Evolutionary conservation across 129 eudicot genomes (phyloP).

Genomic region (Helianthus tuberosus): DNA sequence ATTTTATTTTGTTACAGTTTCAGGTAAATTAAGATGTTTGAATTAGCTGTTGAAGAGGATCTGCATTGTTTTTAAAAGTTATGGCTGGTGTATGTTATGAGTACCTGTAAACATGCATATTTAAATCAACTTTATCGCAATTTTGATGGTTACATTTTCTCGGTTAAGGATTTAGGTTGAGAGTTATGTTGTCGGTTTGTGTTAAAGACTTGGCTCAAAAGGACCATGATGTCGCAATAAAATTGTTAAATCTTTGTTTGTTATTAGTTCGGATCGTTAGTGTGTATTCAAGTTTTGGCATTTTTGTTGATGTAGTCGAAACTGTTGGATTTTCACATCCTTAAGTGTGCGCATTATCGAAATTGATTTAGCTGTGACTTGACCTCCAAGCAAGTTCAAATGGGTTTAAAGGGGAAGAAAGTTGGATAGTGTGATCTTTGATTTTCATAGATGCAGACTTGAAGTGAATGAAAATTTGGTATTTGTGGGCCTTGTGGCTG

Average conservation of each 20-base stretch:
- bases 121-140: constrained; percentile 10
- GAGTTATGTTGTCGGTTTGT: constrained; percentile 7
- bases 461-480: too few relatives aligned
- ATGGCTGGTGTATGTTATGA: constrained; percentile 16
- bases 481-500: too few relatives aligned
- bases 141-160: constrained; percentile 25
- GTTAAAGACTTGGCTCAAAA: not conserved
- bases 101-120: constrained; percentile 4
- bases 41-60: constrained; percentile 17
- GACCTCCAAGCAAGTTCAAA: too few relatives aligned
- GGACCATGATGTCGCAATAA: not conserved
- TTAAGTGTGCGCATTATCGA: too few relatives aligned
- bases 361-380: too few relatives aligned
- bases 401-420: too few relatives aligned
- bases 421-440: too few relatives aligned
- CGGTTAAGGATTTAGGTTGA: constrained; percentile 3
- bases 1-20: not conserved
- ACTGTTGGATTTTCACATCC: too few relatives aligned
- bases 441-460: too few relatives aligned
- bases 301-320: not conserved
- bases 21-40: constrained; percentile 25
- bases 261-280: not conserved
- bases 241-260: constrained; percentile 7
- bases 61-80: constrained; percentile 17
- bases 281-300: not conserved